Percentiles rank a stretch among this genome's conserved stretches.
Conservation (phyloP, 116 monocot species). For the Posidonia oceanica region DNA sequence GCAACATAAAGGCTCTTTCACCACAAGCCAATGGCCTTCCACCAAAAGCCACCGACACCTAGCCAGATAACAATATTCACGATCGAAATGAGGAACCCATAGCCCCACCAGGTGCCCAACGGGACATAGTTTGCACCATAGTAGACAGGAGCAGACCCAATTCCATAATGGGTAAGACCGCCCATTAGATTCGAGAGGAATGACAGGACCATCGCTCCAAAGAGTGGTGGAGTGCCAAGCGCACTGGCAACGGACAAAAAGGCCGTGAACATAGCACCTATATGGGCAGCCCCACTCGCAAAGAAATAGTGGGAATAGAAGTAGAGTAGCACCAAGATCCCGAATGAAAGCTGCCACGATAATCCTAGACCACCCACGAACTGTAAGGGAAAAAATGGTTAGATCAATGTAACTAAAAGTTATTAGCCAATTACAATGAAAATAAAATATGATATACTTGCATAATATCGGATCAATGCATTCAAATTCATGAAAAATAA, state of each 20-base stretch:
- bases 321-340: conserved; percentile 67
- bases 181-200: conserved; percentile 98
- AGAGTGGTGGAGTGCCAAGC: conserved; percentile 83
- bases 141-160: conserved; percentile 95
- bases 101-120: conserved; percentile 79
- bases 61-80: conserved; percentile 94
- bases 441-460: too few species aligned
- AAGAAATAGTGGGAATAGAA: conserved; percentile 98
- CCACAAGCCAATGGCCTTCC: conserved; percentile 92
- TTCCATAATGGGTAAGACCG: conserved; percentile 93
- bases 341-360: conserved; percentile 93
- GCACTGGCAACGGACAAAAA: conserved; percentile 91
- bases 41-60: conserved; percentile 87
- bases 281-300: conserved; percentile 96
- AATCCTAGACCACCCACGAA: conserved; percentile 88
- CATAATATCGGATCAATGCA: too few species aligned
- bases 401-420: neutral
- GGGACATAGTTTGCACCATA: conserved; percentile 94
- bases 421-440: neutral
- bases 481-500: too few species aligned
- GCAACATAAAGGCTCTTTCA: conserved; percentile 14
- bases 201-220: conserved; percentile 83
- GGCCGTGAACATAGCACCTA: conserved; percentile 98
- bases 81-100: conserved; percentile 77
- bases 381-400: conserved; percentile 25